Evolutionary conservation across 306 rosid genomes (phyloP), one percentile per base, ranked within the genome.

Genomic region (Corylus heterophylla): DNA sequence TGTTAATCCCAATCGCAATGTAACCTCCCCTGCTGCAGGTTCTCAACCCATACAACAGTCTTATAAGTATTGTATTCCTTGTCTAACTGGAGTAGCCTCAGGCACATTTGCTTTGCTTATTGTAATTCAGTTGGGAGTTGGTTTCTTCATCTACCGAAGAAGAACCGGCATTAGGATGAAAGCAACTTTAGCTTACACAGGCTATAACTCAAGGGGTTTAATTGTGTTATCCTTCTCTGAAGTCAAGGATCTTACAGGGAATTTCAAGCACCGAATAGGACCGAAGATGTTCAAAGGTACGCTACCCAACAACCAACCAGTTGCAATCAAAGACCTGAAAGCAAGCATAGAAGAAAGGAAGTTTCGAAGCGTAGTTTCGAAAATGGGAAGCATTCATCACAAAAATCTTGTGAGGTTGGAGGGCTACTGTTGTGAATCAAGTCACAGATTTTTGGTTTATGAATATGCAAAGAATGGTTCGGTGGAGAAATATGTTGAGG

Each of bases 371-470:
- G 88, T 87, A 48, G 92, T 85, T 71, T 18, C 86, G 64, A 87
- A 84, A 84, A 59, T 89, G 6, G 93, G 97, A 62, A 86, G 79
- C 86, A 89, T 93, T 83, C 85, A 84, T 78, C 98, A 93, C 88
- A 93, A 83, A 83, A 88, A 88, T 74, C 92, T 93, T 48, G 81
- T 81, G 81, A 89, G 85, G 90, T 90, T 93, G 74, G 94, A 89
- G 82, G 98, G 98, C 20, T 93, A 87, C 69, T 93, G 98, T 29
- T 91, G 98, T 39, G 97, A 93, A 83, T 80, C 66, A 31, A 79
- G 76, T 77, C 89, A 87, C 59, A 81, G 91, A 69, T 88, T 77
- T 68, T 73, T 91, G 78, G 84, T 88, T 70, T 89, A 89, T 75
- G 94, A 93, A 73, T 88, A 85, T 76, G 84, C 75, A 59, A 85